Conservation (phyloP, 305 asterid genomes). For the Withania somnifera region DNA sequence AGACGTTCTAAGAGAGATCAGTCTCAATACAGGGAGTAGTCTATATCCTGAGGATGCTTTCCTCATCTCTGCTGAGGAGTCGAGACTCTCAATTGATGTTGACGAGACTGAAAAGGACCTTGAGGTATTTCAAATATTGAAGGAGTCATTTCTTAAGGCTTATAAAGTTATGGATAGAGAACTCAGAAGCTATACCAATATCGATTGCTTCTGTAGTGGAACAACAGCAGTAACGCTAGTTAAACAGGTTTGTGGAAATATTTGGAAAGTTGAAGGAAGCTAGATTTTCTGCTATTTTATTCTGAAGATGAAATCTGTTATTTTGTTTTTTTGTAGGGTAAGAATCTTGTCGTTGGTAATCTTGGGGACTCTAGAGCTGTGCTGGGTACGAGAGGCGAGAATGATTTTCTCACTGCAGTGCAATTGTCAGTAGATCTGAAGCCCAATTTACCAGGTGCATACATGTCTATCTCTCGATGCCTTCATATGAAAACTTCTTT, state of each 20-base stretch:
- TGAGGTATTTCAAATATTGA: slow-evolving; percentile 40
- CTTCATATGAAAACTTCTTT: neutral
- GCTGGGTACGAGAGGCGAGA: slow-evolving; percentile 16
- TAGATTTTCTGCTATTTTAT: neutral
- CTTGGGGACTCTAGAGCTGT: slow-evolving; percentile 30
- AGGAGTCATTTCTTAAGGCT: slow-evolving; percentile 56
- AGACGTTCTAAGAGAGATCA: slow-evolving; percentile 12
- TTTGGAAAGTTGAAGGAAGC: neutral
- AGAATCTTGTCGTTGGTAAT: slow-evolving; percentile 26
- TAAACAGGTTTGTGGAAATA: slow-evolving; percentile 46
- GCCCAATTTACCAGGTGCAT: slow-evolving; percentile 24
- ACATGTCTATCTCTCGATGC: neutral
- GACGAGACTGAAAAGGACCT: slow-evolving; percentile 40
- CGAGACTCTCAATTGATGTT: slow-evolving; percentile 35
- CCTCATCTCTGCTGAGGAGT: slow-evolving; percentile 27
- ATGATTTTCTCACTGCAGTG: slow-evolving; percentile 15
- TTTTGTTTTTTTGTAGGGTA: slow-evolving; percentile 8
- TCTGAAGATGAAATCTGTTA: neutral
- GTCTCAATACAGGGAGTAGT: slow-evolving; percentile 4
- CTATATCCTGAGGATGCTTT: slow-evolving; percentile 9
- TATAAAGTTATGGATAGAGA: slow-evolving; percentile 75
- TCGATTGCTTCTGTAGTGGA: slow-evolving; percentile 81
- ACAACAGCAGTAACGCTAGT: slow-evolving; percentile 69
- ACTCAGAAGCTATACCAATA: slow-evolving; percentile 40
- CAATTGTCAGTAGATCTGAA: slow-evolving; percentile 29